phyloP scores from a whole-genome alignment of 805 yeast species.

The Metschnikowia aberdeeniae region DNA sequence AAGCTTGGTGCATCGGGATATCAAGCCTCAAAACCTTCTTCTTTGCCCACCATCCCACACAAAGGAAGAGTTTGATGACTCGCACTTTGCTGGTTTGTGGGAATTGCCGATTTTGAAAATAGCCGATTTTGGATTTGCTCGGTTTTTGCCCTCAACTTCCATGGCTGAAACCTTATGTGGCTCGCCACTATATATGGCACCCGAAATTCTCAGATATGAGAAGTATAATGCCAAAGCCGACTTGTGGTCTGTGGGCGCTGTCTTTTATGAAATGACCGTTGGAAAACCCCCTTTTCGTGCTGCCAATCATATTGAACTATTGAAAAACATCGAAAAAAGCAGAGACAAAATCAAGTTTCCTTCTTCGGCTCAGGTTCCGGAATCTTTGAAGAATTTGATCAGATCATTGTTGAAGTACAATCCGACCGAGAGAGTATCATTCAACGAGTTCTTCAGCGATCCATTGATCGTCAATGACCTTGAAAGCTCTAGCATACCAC shows the following conservation, averaged over 20 bases:
- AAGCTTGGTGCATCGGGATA: constrained; percentile 89
- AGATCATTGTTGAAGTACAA: constrained; percentile 73
- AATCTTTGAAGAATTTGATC: constrained; percentile 64
- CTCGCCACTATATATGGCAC: constrained; percentile 97
- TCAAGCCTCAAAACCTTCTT: constrained; percentile 87
- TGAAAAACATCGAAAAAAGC: constrained; percentile 78
- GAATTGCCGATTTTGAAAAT: constrained; percentile 87
- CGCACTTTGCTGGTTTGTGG: constrained; percentile 71
- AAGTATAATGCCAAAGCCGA: constrained; percentile 97
- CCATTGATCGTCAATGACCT: constrained; percentile 58
- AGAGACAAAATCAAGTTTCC: constrained; percentile 81
- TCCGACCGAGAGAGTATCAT: constrained; percentile 85
- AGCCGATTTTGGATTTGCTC: constrained; percentile 97
- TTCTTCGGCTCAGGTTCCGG: constrained; percentile 56
- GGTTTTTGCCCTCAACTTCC: constrained; percentile 87
- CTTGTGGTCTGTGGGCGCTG: constrained; percentile 97
- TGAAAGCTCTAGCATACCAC: constrained; percentile 50
- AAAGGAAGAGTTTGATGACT: constrained; percentile 51
- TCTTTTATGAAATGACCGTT: constrained; percentile 88
- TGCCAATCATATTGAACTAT: constrained; percentile 83
- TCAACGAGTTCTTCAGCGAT: constrained; percentile 79
- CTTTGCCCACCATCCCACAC: constrained; percentile 79
- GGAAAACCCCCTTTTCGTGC: constrained; percentile 98
- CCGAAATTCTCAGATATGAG: constrained; percentile 90
- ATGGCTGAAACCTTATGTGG: constrained; percentile 98